Base-by-base conservation (phyloP, 768 basidiomycete species). In the Psilocybe subaeruginosa region DNA sequence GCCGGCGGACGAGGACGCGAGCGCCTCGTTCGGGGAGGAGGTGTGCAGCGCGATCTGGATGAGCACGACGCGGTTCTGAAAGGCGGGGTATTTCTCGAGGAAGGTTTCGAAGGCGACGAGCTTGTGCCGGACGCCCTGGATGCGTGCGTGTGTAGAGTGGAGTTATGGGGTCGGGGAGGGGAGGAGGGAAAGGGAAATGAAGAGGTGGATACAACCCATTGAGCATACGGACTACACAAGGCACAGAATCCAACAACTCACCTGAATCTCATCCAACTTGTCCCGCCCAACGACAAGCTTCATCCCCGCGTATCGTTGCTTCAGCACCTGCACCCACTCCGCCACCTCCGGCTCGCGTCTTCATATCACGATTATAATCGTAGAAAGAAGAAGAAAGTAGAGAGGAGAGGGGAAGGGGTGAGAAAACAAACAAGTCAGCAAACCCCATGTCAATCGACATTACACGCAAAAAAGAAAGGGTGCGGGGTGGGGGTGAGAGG, bases 41-140 rank as follows among this genome's bases (percentile, higher is more conserved):
- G 93, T 94, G 63, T 91, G 89, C 3, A 95, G 80, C 0, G 94
- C 93, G 4, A 95, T 89, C 75, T 95, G 94, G 55, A 95, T 92
- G 46, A 95, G 84, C 12, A 95, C 88, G 49, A 89, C 85, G 75
- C 91, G 91, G 49, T 88, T 88, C 67, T 89, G 89, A 73, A 84
- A 93, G 63, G 92, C 85, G n/a, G 91, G 90, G 64, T 90, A 78
- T 66, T 85, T 85, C 62, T 90, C 89, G 54, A 95, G 77, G 78
- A 95, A 94, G 14, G 79, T 74, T 68, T 95, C 93, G 68, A 95
- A 95, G 0, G 93, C 91, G 49, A 87, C 81, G 53, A 95, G 80
- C 72, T 95, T 95, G 62, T 95, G 90, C 14, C 86, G 81, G 4
- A 95, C 91, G 50, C 93, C 92, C 78, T 59, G 35, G 0, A 23